Evolutionary conservation across 208 protist genomes (phyloP), one percentile per base, ranked within the genome.

Genomic region (Acanthamoeba royreba): DNA sequence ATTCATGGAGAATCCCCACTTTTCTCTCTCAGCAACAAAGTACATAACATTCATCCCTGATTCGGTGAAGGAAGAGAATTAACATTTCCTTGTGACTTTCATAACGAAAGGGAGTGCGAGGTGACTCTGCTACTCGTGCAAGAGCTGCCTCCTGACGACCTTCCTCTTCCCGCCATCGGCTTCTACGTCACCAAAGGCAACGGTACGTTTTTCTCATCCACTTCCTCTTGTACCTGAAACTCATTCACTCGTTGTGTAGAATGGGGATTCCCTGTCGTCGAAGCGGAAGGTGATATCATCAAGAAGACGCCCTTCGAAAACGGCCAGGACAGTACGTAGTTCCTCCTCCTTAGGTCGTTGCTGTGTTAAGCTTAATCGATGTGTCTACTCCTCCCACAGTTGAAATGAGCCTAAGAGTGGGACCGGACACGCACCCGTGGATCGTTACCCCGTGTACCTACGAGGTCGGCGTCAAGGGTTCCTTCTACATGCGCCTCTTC

Each of bases 141-240:
- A 33, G 61, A 72, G n/a, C 28, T 31, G 28, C 61, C 61, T 9
- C 4, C 61, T 33, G 61, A 72, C n/a, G 61, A 72, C n/a, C 61
- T 72, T 3, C 61, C 61, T 33, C 40, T 31, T 35, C 61, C 61
- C 31, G 72, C 72, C 43, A 83, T 83, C 43, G 72, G 72, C 19
- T 83, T 15, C 72, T 83, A 83, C 43, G 72, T 83, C 38, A 83
- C 72, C 43, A 83, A 83, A 31, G 72, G 72, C 38, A 52, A 83
- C 43, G 22, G 72, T 83, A 52, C n/a, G n/a, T n/a, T n/a, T n/a
- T n/a, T n/a, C 63, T 74, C 33, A n/a, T n/a, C 33, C 63, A 9
- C 63, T 74, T 38, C 49, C 49, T 55, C 19, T 55, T 55, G 49
- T n/a, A n/a, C n/a, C n/a, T n/a, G n/a, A n/a, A n/a, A n/a, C 9